These are phyloP conservation scores for Ophiocordyceps camponoti-rufipedis DNA, from an alignment of 2,329 filamentous ascomycete genomes.

Conservation along the genomic window DNA sequence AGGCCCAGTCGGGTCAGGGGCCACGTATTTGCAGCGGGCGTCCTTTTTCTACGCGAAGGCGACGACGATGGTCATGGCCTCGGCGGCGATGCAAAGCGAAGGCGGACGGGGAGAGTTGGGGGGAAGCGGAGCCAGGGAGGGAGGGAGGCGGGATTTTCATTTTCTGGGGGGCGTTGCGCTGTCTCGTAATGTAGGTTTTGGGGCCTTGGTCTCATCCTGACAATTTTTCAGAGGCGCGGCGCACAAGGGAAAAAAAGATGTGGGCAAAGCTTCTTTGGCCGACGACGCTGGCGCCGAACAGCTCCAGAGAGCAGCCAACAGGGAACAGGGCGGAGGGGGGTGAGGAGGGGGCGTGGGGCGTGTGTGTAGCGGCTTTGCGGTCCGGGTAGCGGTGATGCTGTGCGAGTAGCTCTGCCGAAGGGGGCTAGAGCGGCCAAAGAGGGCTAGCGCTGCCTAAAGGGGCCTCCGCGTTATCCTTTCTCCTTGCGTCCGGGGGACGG, in stretches of 20 bases:
- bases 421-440: slow-evolving; percentile 1
- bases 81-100: slow-evolving; percentile 9
- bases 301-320: not conserved
- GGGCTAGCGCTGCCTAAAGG: slow-evolving; percentile 2
- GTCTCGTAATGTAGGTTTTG: slow-evolving; percentile 16
- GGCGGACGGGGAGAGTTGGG: slow-evolving; percentile 5
- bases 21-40: not conserved
- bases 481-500: not conserved
- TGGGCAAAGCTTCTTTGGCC: slow-evolving; percentile 13
- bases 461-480: slow-evolving; percentile 4
- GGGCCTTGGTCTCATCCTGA: slow-evolving; percentile 21
- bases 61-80: slow-evolving; percentile 5
- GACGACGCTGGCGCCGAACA: slow-evolving; percentile 7
- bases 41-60: not conserved
- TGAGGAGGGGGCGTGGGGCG: not conserved
- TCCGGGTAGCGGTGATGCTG: not conserved
- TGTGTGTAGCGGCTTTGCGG: not conserved
- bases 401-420: too few relatives aligned
- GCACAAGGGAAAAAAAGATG: slow-evolving; percentile 15
- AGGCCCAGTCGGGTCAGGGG: slow-evolving; percentile 4
- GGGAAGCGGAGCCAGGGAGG: slow-evolving; percentile 9
- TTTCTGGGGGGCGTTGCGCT: slow-evolving; percentile 12
- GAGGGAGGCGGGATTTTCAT: slow-evolving; percentile 12
- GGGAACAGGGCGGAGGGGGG: not conserved
- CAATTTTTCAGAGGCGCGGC: slow-evolving; percentile 18